Evolutionary conservation across 805 yeast species (phyloP).

Genomic region (Spathaspora girioi): DNA sequence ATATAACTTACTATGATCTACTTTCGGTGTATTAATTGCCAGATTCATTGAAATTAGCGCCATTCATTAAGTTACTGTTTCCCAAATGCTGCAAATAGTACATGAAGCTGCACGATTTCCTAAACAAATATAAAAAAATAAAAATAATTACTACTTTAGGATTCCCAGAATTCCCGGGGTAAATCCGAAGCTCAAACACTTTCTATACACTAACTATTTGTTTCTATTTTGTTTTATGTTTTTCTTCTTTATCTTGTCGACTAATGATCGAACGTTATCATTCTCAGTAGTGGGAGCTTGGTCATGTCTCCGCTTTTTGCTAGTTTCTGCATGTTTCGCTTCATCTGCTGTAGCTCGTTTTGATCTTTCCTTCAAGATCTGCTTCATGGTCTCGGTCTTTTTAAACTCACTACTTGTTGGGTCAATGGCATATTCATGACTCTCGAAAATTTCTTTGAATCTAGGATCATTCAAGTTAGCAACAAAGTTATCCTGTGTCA

Average conservation of each 20-base stretch:
- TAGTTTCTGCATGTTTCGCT: background rate
- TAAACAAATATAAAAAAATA: background rate
- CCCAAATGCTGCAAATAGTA: background rate
- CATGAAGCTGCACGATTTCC: background rate
- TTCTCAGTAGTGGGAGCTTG: conserved; percentile 5
- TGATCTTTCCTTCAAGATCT: conserved; percentile 71
- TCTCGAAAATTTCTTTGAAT: conserved; percentile 84
- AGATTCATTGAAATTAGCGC: background rate
- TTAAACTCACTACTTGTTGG: conserved; percentile 89
- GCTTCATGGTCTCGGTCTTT: conserved; percentile 82
- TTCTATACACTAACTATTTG: background rate
- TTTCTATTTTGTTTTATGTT: conserved; percentile 16
- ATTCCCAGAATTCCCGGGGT: background rate
- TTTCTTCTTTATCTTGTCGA: conserved; percentile 48
- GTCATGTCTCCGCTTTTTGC: conserved; percentile 1
- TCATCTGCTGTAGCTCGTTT: conserved; percentile 33
- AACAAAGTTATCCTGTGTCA: conserved; percentile 47
- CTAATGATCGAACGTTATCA: conserved; percentile 31
- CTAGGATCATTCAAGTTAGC: conserved; percentile 81
- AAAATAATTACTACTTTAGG: background rate
- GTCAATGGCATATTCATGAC: conserved; percentile 90
- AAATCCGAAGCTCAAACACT: background rate
- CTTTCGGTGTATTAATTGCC: background rate
- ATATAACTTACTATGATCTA: background rate
- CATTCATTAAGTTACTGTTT: background rate